Conservation (phyloP, 2,329 filamentous ascomycete species). For the Talaromyces sp. region DNA sequence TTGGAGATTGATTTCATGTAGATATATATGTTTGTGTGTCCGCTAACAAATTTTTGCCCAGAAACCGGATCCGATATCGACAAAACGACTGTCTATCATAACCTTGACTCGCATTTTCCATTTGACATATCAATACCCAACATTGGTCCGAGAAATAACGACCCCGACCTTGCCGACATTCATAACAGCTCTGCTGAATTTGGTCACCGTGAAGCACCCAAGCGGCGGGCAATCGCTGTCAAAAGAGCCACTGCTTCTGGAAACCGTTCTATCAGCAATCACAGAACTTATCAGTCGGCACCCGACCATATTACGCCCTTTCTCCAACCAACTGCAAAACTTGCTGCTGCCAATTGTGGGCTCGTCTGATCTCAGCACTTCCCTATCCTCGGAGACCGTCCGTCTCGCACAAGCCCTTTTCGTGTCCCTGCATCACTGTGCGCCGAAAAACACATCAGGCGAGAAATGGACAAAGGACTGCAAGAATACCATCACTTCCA, state of each 20-base stretch:
- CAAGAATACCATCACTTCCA: slow-evolving; percentile 54
- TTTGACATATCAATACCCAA: slow-evolving; percentile 74
- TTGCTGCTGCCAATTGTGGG: slow-evolving; percentile 57
- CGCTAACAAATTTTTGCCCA: slow-evolving; percentile 25
- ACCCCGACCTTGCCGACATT: slow-evolving; percentile 74
- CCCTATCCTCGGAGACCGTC: slow-evolving; percentile 49
- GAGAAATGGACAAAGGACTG: slow-evolving; percentile 74
- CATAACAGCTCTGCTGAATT: slow-evolving; percentile 64
- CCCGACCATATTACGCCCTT: slow-evolving; percentile 75
- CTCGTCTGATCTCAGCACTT: slow-evolving; percentile 50
- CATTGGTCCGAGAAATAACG: slow-evolving; percentile 78
- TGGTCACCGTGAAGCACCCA: slow-evolving; percentile 47
- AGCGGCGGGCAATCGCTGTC: slow-evolving; percentile 11
- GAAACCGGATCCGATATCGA: slow-evolving; percentile 70
- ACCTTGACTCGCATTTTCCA: slow-evolving; percentile 78
- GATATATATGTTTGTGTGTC: neutral
- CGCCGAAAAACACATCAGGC: slow-evolving; percentile 68
- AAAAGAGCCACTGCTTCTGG: slow-evolving; percentile 47
- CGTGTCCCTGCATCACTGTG: slow-evolving; percentile 69
- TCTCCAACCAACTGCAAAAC: slow-evolving; percentile 60
- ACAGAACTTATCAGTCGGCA: slow-evolving; percentile 69
- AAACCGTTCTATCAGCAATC: slow-evolving; percentile 67
- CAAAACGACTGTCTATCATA: slow-evolving; percentile 71
- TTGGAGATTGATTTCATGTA: neutral
- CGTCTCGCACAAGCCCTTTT: slow-evolving; percentile 58